Conservation (phyloP, 2,329 filamentous ascomycete species). For the Dothistroma septosporum region DNA sequence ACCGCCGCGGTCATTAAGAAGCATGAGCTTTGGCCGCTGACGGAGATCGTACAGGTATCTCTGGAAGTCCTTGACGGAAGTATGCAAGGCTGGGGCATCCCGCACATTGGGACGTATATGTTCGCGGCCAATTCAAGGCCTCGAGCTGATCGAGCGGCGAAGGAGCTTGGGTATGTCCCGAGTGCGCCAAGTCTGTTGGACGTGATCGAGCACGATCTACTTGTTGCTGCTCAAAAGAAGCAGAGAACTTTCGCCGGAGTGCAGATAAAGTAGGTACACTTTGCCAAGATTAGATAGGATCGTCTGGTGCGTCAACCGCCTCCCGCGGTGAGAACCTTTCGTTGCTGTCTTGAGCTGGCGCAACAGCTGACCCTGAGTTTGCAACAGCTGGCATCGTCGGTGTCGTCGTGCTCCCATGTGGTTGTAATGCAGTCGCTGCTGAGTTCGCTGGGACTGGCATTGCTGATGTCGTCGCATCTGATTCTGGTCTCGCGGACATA, state of each 20-base stretch:
- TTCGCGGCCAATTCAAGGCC: slow-evolving; percentile 56
- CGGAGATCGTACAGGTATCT: slow-evolving; percentile 26
- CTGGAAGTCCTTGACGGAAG: slow-evolving; percentile 31
- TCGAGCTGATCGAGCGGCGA: slow-evolving; percentile 50
- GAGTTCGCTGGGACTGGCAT: not conserved
- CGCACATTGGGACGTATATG: slow-evolving; percentile 33
- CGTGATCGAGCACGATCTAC: slow-evolving; percentile 40
- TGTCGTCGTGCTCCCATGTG: not conserved
- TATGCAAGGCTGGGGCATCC: slow-evolving; percentile 20
- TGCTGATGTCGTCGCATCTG: not conserved
- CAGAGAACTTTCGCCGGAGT: not conserved
- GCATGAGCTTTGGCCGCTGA: slow-evolving; percentile 23
- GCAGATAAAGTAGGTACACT: not conserved
- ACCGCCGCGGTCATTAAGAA: slow-evolving; percentile 29
- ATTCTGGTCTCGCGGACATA: not conserved
- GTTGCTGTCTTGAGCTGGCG: not conserved
- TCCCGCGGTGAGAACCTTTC: not conserved
- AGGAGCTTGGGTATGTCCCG: slow-evolving; percentile 56
- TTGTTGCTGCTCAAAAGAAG: slow-evolving; percentile 6
- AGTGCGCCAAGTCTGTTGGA: slow-evolving; percentile 49
- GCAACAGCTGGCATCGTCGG: not conserved
- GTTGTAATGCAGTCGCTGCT: not conserved
- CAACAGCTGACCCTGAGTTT: not conserved
- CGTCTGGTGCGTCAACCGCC: not conserved
- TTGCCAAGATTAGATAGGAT: not conserved